These are phyloP conservation scores for Candida germanica DNA, from an alignment of 805 yeast genomes.

Conservation along the genomic window DNA sequence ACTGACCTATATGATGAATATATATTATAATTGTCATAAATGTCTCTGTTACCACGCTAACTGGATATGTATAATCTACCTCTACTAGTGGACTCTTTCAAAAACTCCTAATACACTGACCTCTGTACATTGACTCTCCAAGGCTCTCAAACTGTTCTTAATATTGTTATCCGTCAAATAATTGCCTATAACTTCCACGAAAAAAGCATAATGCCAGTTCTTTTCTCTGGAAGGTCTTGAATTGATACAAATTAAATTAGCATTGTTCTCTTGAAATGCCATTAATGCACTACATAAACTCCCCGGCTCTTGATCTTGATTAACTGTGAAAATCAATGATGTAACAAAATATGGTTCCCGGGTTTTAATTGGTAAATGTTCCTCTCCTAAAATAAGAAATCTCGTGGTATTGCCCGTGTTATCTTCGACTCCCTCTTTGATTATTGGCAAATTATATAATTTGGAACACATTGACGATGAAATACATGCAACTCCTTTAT, in stretches of 20 bases:
- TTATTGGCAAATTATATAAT: slow-evolving; percentile 54
- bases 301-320: slow-evolving; percentile 65
- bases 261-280: slow-evolving; percentile 49
- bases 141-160: slow-evolving; percentile 36
- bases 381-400: slow-evolving; percentile 61
- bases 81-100: slow-evolving; percentile 41
- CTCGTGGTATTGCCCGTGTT: slow-evolving; percentile 76
- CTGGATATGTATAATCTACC: too few relatives aligned
- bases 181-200: slow-evolving; percentile 62
- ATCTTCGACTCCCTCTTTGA: slow-evolving; percentile 64
- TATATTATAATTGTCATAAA: too few relatives aligned
- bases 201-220: slow-evolving; percentile 82
- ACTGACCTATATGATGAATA: too few relatives aligned
- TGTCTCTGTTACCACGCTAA: too few relatives aligned
- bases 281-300: slow-evolving; percentile 65
- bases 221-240: slow-evolving; percentile 69
- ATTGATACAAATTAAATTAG: slow-evolving; percentile 69
- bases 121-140: slow-evolving; percentile 44
- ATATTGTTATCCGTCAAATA: slow-evolving; percentile 22
- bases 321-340: slow-evolving; percentile 62
- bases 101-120: slow-evolving; percentile 61
- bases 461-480: slow-evolving; percentile 68
- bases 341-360: slow-evolving; percentile 34
- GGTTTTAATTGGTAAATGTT: slow-evolving; percentile 1
- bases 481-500: slow-evolving; percentile 59